Percentiles rank a stretch among this genome's conserved stretches.
Conservation (phyloP, 2,329 filamentous ascomycete species). For the Penicillium sp. region DNA sequence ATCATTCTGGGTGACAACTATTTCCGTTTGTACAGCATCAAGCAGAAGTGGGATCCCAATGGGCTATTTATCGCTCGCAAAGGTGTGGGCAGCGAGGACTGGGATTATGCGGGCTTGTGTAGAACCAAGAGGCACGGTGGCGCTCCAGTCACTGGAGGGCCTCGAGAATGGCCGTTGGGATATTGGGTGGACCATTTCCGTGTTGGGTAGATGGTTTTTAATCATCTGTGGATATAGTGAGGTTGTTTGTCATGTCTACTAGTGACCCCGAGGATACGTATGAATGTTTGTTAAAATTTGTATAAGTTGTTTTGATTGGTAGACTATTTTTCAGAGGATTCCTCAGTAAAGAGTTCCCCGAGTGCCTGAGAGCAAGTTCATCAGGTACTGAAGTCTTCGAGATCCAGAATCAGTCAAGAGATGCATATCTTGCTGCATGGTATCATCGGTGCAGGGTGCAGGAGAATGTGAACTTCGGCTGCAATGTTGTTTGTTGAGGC, state of each 20-base stretch:
- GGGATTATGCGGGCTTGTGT: constrained; percentile 27
- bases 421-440: neutral
- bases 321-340: neutral
- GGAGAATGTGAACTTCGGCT: neutral
- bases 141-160: neutral
- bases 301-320: neutral
- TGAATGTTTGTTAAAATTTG: neutral
- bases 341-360: neutral
- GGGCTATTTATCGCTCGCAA: constrained; percentile 29
- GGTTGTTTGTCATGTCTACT: neutral
- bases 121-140: neutral
- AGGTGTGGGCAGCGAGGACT: constrained; percentile 28
- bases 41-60: constrained; percentile 33
- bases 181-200: neutral
- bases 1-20: constrained; percentile 43
- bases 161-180: too few species aligned
- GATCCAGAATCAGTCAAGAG: neutral
- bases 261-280: neutral
- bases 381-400: neutral
- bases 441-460: neutral
- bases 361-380: neutral
- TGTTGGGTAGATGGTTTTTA: neutral
- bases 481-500: neutral
- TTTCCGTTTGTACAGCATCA: constrained; percentile 27
- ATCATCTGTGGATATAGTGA: neutral